Conservation (phyloP, 306 rosid genomes). For the Corylus americana region DNA sequence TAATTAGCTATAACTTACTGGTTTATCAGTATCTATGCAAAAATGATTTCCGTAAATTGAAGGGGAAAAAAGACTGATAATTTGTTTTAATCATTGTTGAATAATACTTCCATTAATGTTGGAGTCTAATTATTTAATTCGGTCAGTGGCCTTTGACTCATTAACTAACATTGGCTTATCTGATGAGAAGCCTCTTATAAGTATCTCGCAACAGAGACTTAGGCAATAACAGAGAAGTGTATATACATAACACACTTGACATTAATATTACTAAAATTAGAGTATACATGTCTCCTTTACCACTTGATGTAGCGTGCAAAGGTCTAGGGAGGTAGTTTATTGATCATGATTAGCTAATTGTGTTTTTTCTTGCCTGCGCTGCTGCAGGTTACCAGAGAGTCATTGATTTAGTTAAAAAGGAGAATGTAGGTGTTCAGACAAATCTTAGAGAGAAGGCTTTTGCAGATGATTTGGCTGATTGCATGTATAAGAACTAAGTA, state of each 20-base stretch:
- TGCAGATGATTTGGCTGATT: slow-evolving; percentile 12
- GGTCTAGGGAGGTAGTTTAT: not conserved
- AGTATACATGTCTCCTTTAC: not conserved
- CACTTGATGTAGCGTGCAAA: not conserved
- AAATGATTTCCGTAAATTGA: not conserved
- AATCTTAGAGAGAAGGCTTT: not conserved
- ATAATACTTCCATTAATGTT: not conserved
- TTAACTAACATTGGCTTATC: not conserved
- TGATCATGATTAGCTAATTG: slow-evolving; percentile 15
- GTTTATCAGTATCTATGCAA: not conserved
- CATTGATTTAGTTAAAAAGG: slow-evolving; percentile 46
- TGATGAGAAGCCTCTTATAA: not conserved
- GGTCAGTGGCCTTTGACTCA: not conserved
- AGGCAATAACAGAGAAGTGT: not conserved
- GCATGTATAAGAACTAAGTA: not conserved
- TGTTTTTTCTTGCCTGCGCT: slow-evolving; percentile 24
- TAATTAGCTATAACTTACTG: not conserved
- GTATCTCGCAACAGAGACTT: not conserved
- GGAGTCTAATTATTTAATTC: not conserved
- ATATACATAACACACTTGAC: not conserved
- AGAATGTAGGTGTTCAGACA: slow-evolving; percentile 16
- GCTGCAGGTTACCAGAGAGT: slow-evolving; percentile 88
- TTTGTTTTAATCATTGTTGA: not conserved
- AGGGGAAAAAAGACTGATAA: not conserved
- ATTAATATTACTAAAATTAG: not conserved